Evolutionary conservation across 192 early-diverging fungal genomes (phyloP).

Genomic region (Coemansia guatemalensis): DNA sequence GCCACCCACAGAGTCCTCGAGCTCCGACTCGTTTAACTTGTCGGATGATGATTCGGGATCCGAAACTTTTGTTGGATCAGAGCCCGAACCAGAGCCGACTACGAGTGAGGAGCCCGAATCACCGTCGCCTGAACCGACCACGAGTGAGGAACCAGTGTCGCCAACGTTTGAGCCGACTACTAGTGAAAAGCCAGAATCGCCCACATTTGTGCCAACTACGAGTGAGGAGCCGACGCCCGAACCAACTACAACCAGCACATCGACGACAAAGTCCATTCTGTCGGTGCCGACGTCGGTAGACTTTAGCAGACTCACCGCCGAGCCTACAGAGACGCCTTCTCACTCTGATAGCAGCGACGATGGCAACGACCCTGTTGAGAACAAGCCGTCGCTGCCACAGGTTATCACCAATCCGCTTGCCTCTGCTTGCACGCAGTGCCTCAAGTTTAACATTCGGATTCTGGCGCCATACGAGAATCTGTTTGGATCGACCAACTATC

Average conservation of each 20-base stretch:
- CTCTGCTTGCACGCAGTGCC: slow-evolving; percentile 44
- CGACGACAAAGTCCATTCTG: slow-evolving; percentile 24
- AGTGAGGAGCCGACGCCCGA: background rate
- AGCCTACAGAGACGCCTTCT: slow-evolving; percentile 15
- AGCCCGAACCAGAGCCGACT: too few species aligned
- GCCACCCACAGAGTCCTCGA: too few species aligned
- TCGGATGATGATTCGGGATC: too few species aligned
- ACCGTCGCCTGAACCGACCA: too few species aligned
- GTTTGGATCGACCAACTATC: slow-evolving; percentile 48
- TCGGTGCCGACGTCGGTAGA: slow-evolving; percentile 48
- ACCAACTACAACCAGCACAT: slow-evolving; percentile 10
- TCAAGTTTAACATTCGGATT: slow-evolving; percentile 43
- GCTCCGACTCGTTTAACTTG: too few species aligned
- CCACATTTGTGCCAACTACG: slow-evolving; percentile 1
- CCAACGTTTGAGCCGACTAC: too few species aligned
- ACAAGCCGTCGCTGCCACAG: slow-evolving; percentile 13
- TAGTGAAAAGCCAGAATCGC: too few species aligned
- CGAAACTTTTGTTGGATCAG: too few species aligned
- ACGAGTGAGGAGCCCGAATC: too few species aligned
- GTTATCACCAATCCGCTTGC: slow-evolving; percentile 39
- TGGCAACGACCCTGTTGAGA: background rate
- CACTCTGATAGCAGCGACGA: background rate
- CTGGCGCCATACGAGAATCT: slow-evolving; percentile 47
- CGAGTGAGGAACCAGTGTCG: too few species aligned
- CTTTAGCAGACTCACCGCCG: slow-evolving; percentile 35